Base-by-base conservation (phyloP, 2,329 filamentous ascomycete species). In the Fusarium liriodendri region DNA sequence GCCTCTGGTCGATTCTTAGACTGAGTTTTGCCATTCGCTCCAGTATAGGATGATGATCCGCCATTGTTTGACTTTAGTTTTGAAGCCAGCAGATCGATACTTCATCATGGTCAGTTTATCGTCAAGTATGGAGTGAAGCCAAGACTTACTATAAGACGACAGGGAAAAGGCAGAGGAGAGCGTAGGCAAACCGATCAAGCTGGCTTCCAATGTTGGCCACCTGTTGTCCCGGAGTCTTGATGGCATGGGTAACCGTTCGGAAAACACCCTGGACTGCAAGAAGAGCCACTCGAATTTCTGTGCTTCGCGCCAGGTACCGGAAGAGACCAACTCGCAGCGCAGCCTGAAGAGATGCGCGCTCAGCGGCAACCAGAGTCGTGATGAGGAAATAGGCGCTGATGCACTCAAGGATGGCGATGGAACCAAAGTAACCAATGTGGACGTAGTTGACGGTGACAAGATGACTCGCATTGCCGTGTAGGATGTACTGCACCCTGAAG, bases 391-490 rank as follows among this genome's bases (percentile, higher is more conserved):
- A 79, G 14, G 83, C 78, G 75, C 79, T 82, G 37, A 83, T 45
- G 55, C 78, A 82, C 67, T 85, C 83, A 18, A 84, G 69, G 8
- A 81, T 16, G 9, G 83, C 83, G 52, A 85, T 83, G 29, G 79
- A 72, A 5, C 79, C 71, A 62, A 84, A 85, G 70, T 84, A 85
- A 32, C 76, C 81, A 54, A 84, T 79, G 68, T 85, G 83, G 0
- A 85, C 74, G 63, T 77, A 76, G 72, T 82, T 81, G 69, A 84
- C 79, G 13, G 77, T 73, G 22, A 54, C 32, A 16, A 47, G 65
- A n/a, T 20, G 45, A 47, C 80, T 79, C 3, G 76, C 64, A 5
- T 61, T 62, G 16, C 67, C 58, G 38, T 71, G 66, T 8, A 81
- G 25, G 13, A 83, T 79, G 52, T 76, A 76, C n/a, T 69, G 69